Evolutionary conservation across 2,329 filamentous ascomycete genomes (phyloP).

Genomic region (Clonostachys rhizophaga): DNA sequence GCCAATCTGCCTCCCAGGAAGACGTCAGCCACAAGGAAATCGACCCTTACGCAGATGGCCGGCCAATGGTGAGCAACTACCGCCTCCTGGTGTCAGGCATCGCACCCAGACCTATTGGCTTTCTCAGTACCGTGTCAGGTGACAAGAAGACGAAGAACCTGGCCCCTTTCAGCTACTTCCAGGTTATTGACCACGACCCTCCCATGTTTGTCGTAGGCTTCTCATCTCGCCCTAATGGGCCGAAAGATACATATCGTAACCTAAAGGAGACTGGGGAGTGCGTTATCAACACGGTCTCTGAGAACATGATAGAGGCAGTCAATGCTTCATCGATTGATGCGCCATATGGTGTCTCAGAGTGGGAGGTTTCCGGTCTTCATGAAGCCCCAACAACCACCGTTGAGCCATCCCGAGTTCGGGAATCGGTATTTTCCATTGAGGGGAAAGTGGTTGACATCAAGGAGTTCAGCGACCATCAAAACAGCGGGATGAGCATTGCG

Average conservation of each 20-base stretch:
- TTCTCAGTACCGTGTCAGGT: constrained; percentile 43
- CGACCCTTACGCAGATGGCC: constrained; percentile 68
- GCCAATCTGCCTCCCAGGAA: constrained; percentile 6
- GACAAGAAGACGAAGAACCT: constrained; percentile 65
- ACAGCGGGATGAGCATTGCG: constrained; percentile 10
- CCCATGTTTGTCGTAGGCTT: constrained; percentile 65
- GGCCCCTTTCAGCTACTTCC: constrained; percentile 78
- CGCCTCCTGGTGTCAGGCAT: constrained; percentile 78
- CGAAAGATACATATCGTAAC: constrained; percentile 75
- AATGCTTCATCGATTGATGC: constrained; percentile 72
- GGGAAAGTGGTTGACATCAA: constrained; percentile 18
- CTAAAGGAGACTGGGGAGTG: constrained; percentile 67
- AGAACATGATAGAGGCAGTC: constrained; percentile 76
- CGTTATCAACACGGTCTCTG: constrained; percentile 75
- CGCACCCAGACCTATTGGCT: constrained; percentile 71
- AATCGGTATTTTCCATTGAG: constrained; percentile 17
- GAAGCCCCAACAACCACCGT: constrained; percentile 13
- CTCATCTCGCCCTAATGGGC: constrained; percentile 33
- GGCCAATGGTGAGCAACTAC: constrained; percentile 71
- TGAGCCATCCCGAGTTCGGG: constrained; percentile 14
- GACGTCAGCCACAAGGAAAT: constrained; percentile 61
- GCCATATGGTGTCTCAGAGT: constrained; percentile 70
- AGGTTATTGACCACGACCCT: constrained; percentile 76
- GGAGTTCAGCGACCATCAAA: constrained; percentile 11
- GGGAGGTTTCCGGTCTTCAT: constrained; percentile 58